Base-by-base conservation (phyloP, 73 alveolate species). In the Tetrahymena elliotti region DNA sequence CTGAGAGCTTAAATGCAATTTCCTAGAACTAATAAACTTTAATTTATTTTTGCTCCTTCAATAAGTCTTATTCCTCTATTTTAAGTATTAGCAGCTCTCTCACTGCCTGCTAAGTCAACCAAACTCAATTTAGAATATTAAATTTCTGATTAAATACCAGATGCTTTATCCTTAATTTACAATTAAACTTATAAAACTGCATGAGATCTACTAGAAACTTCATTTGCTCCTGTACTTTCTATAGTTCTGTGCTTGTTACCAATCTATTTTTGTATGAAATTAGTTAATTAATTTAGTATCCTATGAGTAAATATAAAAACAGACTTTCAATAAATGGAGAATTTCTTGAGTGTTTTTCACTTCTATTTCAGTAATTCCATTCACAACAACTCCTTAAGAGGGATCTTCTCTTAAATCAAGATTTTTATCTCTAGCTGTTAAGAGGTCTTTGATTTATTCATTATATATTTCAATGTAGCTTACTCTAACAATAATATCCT, bases 101-200 rank as follows among this genome's bases (percentile, higher is more conserved):
- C 99, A 84, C 99, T 98, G 34, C 99, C 99, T 20, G 99, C 99
- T 84, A 99, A 95, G 95, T 98, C 99, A n/a, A 99, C 98, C 93
- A 99, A 95, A 27, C 98, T 95, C 53, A 99, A 95, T 96, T 99
- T 99, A 33, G 99, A 98, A 92, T 96, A 95, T 54, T 97, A 95
- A 2, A 98, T 96, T 84, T 99, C 99, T 93, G 97, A 98, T 53
- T 97, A 97, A 53, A 97, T 95, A 35, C 99, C 99, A 53, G 96
- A 94, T 40, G 95, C 98, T 94, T 97, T 97, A 24, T 98, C 99
- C 84, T 96, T 97, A 93, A 97, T 97, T 96, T 98, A 98, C 31
- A 98, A 96, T 83, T 96, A 94, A 92, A 98, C 95, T 95, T 98
- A 47, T 98, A 98, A 53, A 35, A 98, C 98, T 0, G 99, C 99